Conservation (phyloP, 1,284 basidiomycete genomes). For the Fomitiporia mediterranea region DNA sequence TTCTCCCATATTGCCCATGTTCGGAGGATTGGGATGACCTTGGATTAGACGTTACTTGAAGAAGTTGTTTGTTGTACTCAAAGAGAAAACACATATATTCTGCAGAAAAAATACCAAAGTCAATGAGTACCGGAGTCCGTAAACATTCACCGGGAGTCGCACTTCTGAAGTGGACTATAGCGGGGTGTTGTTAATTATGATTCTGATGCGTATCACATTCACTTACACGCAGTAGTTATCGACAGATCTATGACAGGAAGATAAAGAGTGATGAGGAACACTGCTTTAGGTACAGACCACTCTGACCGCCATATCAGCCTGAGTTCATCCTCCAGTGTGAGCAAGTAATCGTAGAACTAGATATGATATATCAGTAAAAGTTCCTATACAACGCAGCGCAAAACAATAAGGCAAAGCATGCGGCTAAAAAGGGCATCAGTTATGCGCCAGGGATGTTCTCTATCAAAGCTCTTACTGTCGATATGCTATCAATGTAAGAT, state of each 20-base stretch:
- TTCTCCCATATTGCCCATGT: constrained; percentile 8
- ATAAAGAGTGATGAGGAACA: constrained; percentile 5
- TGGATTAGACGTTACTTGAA: too few relatives aligned
- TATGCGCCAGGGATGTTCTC: too few relatives aligned
- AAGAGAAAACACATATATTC: neutral
- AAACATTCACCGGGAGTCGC: neutral
- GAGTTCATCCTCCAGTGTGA: neutral
- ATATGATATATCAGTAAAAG: too few relatives aligned
- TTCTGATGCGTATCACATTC: neutral
- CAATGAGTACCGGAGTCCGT: too few relatives aligned
- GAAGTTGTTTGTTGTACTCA: too few relatives aligned
- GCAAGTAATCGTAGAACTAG: constrained; percentile 1
- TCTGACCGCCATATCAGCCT: neutral
- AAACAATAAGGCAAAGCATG: too few relatives aligned
- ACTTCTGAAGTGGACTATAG: too few relatives aligned
- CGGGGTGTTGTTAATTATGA: too few relatives aligned
- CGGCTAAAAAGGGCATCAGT: too few relatives aligned
- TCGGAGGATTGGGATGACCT: neutral
- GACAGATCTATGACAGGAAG: constrained; percentile 3
- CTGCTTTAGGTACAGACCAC: neutral
- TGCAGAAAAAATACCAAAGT: neutral
- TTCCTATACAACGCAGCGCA: too few relatives aligned
- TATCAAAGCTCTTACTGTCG: too few relatives aligned
- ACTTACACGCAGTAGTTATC: neutral
- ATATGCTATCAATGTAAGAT: too few relatives aligned